Evolutionary conservation across 2,329 filamentous ascomycete genomes (phyloP).

Genomic region (Aspergillus sp.): DNA sequence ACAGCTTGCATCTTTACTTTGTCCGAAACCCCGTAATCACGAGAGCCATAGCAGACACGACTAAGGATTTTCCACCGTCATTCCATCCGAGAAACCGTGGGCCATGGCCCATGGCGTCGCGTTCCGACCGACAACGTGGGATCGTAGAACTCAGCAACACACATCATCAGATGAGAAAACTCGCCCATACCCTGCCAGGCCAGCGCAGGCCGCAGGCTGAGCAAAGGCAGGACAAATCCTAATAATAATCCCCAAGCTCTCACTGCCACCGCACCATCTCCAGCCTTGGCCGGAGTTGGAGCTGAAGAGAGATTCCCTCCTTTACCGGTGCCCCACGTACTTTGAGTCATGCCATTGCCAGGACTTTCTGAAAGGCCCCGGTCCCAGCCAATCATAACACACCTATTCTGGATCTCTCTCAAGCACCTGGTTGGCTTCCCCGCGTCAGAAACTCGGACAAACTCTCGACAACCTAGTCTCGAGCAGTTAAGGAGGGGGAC

Average conservation of each 20-base stretch:
- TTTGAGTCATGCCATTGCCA: slow-evolving; percentile 12
- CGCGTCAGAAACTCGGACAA: not conserved
- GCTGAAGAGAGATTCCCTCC: slow-evolving; percentile 1
- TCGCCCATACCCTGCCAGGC: not conserved
- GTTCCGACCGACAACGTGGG: not conserved
- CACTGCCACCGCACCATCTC: slow-evolving; percentile 4
- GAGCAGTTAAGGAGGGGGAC: not conserved
- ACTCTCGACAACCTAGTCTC: too few species aligned
- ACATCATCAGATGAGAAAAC: not conserved
- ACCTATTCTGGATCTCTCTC: not conserved
- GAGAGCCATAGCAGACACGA: not conserved
- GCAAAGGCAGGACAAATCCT: slow-evolving; percentile 3
- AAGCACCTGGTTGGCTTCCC: not conserved
- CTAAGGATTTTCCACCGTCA: not conserved
- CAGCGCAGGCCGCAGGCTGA: not conserved
- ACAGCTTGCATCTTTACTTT: not conserved
- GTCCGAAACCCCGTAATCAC: not conserved
- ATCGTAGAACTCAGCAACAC: not conserved
- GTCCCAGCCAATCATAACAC: not conserved
- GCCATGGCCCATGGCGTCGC: not conserved
- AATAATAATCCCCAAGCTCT: slow-evolving; percentile 3
- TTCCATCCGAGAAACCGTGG: too few species aligned
- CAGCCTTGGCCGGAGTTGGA: not conserved
- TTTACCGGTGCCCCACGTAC: slow-evolving; percentile 11
- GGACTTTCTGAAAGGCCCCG: not conserved